Evolutionary conservation across 495 filamentous ascomycete species (phyloP).

Genomic region (Xylaria nigripes): DNA sequence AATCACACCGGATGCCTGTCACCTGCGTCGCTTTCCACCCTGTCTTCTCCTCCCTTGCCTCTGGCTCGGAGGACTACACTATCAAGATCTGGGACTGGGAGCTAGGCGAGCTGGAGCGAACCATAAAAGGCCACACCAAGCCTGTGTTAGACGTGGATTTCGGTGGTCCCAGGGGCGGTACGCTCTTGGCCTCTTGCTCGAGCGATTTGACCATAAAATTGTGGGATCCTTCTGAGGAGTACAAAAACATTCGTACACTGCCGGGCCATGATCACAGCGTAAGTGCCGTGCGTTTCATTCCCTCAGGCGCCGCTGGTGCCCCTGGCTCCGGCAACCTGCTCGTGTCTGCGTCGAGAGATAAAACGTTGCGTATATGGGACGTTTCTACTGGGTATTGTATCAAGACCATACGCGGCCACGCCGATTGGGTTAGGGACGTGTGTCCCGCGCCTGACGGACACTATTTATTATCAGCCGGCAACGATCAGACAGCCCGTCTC

Average conservation of each 20-base stretch:
- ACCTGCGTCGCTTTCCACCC: conserved; percentile 94
- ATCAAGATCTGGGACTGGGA: conserved; percentile 99
- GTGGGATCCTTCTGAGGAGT: conserved; percentile 90
- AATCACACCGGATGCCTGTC: conserved; percentile 74
- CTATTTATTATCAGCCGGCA: conserved; percentile 71
- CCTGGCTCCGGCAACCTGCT: conserved; percentile 65
- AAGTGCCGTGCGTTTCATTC: conserved; percentile 80
- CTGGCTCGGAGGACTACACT: conserved; percentile 78
- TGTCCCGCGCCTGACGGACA: conserved; percentile 74
- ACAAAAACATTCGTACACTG: conserved; percentile 39
- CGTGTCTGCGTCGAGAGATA: conserved; percentile 73
- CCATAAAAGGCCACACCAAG: conserved; percentile 89
- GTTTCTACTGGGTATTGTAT: conserved; percentile 89
- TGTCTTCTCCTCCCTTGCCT: conserved; percentile 82
- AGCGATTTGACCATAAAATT: conserved; percentile 91
- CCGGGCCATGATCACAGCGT: conserved; percentile 62
- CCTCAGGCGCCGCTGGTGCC: conserved; percentile 60
- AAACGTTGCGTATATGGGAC: conserved; percentile 83
- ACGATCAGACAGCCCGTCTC: conserved; percentile 70
- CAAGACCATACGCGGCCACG: conserved; percentile 71
- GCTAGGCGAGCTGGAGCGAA: conserved; percentile 82
- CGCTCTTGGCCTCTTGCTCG: conserved; percentile 82
- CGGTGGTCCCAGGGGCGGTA: conserved; percentile 78
- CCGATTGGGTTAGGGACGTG: conserved; percentile 87
- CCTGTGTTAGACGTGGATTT: conserved; percentile 85